Percentiles rank a stretch among this genome's conserved stretches.
These are phyloP conservation scores for Rhodotorula babjevae DNA, from an alignment of 768 basidiomycete species.

Conservation along the genomic window DNA sequence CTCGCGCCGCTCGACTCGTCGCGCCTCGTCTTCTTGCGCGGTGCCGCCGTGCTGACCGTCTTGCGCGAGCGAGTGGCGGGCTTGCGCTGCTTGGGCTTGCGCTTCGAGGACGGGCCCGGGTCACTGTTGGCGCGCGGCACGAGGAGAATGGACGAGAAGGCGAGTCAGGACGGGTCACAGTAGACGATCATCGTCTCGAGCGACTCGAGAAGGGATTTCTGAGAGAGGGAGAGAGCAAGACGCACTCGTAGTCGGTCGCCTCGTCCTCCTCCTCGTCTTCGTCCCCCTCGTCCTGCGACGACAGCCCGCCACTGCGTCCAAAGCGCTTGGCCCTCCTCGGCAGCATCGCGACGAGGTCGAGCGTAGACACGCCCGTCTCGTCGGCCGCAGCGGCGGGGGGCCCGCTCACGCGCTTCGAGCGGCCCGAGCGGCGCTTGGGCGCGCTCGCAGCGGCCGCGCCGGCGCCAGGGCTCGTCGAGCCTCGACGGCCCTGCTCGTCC, in stretches of 20 bases:
- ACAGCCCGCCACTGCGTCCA: not conserved
- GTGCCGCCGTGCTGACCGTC: not conserved
- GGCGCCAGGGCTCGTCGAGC: no score
- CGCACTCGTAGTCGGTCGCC: slow-evolving; percentile 33
- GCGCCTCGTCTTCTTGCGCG: not conserved
- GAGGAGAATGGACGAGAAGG: not conserved
- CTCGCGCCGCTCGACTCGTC: not conserved
- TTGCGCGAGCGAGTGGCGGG: not conserved
- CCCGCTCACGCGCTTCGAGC: not conserved
- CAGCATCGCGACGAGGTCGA: slow-evolving; percentile 2
- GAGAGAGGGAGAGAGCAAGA: not conserved
- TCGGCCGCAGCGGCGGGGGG: not conserved
- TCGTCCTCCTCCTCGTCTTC: slow-evolving; percentile 2
- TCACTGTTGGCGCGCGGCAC: not conserved
- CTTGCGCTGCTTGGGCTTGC: not conserved
- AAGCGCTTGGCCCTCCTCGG: slow-evolving; percentile 11
- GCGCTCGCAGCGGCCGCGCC: not conserved
- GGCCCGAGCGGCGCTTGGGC: not conserved
- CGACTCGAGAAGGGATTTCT: no score
- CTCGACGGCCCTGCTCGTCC: no score
- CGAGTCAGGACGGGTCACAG: no score
- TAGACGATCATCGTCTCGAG: no score
- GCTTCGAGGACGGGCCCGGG: not conserved
- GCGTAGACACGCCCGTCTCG: slow-evolving; percentile 7
- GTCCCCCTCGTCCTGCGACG: not conserved